A percentile compares a stretch with the other conserved stretches of the same genome.
Evolutionary conservation across 768 basidiomycete species (phyloP).

Genomic region (Fomitopsis serialis): DNA sequence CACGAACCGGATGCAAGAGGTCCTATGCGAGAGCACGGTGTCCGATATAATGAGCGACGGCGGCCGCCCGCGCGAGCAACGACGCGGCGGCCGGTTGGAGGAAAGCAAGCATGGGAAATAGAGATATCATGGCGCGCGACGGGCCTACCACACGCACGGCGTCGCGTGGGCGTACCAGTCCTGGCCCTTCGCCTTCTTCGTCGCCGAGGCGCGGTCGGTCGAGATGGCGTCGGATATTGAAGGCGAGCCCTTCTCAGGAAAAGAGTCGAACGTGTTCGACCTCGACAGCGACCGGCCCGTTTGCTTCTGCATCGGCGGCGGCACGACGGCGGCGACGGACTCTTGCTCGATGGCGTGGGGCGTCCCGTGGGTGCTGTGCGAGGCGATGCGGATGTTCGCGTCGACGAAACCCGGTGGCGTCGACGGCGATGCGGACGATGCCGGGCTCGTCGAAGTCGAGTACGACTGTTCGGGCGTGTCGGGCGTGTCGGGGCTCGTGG

Average conservation of each 20-base stretch:
- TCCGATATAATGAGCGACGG: neutral
- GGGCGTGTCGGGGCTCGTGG: conserved; percentile 16
- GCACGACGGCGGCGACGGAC: neutral
- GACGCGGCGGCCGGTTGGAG: neutral
- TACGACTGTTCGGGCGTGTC: conserved; percentile 26
- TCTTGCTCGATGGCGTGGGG: conserved; percentile 4
- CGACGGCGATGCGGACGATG: conserved; percentile 24
- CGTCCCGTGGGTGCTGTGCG: conserved; percentile 5
- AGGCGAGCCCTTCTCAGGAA: neutral
- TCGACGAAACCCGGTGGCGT: conserved; percentile 24
- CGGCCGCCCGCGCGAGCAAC: neutral
- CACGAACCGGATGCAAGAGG: no score
- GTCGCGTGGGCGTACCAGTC: conserved; percentile 13
- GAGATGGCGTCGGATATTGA: no score
- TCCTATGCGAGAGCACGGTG: no score
- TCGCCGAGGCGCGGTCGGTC: neutral
- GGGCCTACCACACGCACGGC: conserved; percentile 13
- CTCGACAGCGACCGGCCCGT: conserved; percentile 1
- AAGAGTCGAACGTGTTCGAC: neutral
- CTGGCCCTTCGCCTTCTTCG: conserved; percentile 11
- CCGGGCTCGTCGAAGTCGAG: conserved; percentile 25
- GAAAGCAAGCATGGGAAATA: neutral
- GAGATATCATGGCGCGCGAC: no score
- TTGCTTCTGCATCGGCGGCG: neutral
- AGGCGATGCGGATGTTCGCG: conserved; percentile 16